These are phyloP conservation scores for Entomortierella lignicola DNA, from an alignment of 192 early-diverging fungal genomes.

Conservation along the genomic window DNA sequence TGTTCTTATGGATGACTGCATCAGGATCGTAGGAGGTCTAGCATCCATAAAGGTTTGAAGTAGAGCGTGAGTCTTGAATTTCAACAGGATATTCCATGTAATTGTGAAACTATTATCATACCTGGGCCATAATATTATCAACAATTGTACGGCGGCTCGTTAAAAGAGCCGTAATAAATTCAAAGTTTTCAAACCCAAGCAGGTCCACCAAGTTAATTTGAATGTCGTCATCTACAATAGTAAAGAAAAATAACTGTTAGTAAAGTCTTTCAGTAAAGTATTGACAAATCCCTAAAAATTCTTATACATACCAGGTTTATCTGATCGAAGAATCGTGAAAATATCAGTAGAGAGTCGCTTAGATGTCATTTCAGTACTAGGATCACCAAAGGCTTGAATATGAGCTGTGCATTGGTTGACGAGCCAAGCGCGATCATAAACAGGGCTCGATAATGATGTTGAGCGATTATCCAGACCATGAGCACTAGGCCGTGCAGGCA, in stretches of 20 bases:
- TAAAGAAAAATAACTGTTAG: background rate
- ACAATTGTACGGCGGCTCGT: constrained; percentile 69
- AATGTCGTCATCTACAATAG: constrained; percentile 65
- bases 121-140: constrained; percentile 68
- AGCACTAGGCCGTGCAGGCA: constrained; percentile 6
- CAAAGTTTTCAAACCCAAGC: constrained; percentile 78
- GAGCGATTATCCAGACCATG: background rate
- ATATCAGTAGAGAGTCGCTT: constrained; percentile 73
- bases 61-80: background rate
- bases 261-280: background rate
- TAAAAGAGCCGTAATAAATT: constrained; percentile 72
- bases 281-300: background rate
- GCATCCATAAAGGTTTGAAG: background rate
- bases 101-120: too few species aligned
- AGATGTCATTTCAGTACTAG: constrained; percentile 56
- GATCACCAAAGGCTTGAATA: constrained; percentile 50
- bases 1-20: constrained; percentile 9
- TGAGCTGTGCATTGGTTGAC: constrained; percentile 67
- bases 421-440: constrained; percentile 37
- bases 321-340: constrained; percentile 75
- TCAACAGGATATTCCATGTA: too few species aligned
- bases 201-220: constrained; percentile 76
- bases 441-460: constrained; percentile 12
- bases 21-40: constrained; percentile 49
- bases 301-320: constrained; percentile 56